phyloP scores from a whole-genome alignment of 2,329 filamentous ascomycete species.

The Penicillium sp. region DNA sequence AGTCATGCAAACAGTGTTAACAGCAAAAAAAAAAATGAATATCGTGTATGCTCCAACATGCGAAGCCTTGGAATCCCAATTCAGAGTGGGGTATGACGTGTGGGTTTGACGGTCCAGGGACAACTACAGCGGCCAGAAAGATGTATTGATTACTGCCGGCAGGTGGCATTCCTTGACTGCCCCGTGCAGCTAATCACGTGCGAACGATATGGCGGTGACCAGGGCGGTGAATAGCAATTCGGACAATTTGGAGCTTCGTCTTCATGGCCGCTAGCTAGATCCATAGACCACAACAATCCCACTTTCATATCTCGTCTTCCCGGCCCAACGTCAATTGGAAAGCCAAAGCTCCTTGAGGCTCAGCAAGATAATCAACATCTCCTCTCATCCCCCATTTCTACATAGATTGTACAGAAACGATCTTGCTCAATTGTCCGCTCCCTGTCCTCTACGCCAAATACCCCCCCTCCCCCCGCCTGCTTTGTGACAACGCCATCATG shows the following conservation, averaged over 20 bases:
- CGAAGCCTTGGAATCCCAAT: not conserved
- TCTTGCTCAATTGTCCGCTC: not conserved
- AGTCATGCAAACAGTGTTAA: too few species aligned
- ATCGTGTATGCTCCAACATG: not conserved
- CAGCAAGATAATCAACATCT: not conserved
- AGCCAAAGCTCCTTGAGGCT: not conserved
- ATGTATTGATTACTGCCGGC: not conserved
- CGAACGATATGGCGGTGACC: not conserved
- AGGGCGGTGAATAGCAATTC: not conserved
- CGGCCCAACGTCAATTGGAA: not conserved
- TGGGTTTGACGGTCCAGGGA: not conserved
- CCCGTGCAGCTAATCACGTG: too few species aligned
- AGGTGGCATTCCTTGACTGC: not conserved
- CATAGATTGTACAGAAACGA: not conserved
- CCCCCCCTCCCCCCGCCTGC: conserved; percentile 5
- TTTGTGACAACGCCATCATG: conserved; percentile 31
- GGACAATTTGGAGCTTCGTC: not conserved
- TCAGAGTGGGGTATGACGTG: conserved; percentile 30
- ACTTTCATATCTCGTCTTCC: not conserved
- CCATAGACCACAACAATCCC: not conserved
- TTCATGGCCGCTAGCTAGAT: not conserved
- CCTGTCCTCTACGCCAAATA: not conserved
- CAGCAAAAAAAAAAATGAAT: not conserved
- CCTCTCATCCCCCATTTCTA: not conserved
- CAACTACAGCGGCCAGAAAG: not conserved